phyloP scores from a whole-genome alignment of 1,284 basidiomycete species.

The Xerocomus minutiporus region DNA sequence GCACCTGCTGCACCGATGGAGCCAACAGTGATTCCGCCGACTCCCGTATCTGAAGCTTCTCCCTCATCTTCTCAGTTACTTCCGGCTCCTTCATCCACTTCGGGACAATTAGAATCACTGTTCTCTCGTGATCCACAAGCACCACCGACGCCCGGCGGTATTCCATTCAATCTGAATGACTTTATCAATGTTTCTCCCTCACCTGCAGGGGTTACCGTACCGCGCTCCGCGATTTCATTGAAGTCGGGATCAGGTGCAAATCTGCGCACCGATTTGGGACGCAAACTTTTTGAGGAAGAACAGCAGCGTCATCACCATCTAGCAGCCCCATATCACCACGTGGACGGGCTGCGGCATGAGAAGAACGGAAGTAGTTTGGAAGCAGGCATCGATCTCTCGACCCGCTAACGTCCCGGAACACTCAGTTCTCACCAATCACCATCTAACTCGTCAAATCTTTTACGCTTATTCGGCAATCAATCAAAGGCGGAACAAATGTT shows the following conservation, averaged over 20 bases:
- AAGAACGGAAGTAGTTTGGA: slow-evolving; percentile 24
- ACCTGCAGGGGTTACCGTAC: slow-evolving; percentile 37
- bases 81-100: slow-evolving; percentile 31
- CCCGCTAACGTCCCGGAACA: slow-evolving; percentile 16
- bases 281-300: slow-evolving; percentile 69
- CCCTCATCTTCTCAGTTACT: slow-evolving; percentile 28
- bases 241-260: slow-evolving; percentile 43
- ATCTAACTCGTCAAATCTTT: slow-evolving; percentile 17
- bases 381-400: slow-evolving; percentile 30
- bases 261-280: slow-evolving; percentile 56
- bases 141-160: slow-evolving; percentile 38
- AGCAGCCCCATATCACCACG: slow-evolving; percentile 12
- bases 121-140: slow-evolving; percentile 21
- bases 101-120: slow-evolving; percentile 18
- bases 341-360: slow-evolving; percentile 26
- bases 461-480: slow-evolving; percentile 17
- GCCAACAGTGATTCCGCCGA: slow-evolving; percentile 36
- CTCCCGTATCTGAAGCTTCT: slow-evolving; percentile 32
- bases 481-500: slow-evolving; percentile 28
- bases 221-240: slow-evolving; percentile 30
- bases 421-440: slow-evolving; percentile 2
- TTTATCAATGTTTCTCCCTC: slow-evolving; percentile 72
- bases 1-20: slow-evolving; percentile 29
- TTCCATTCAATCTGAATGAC: slow-evolving; percentile 61
- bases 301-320: slow-evolving; percentile 37